Base-by-base conservation (phyloP, 306 rosid species). In the Rubus idaeus region DNA sequence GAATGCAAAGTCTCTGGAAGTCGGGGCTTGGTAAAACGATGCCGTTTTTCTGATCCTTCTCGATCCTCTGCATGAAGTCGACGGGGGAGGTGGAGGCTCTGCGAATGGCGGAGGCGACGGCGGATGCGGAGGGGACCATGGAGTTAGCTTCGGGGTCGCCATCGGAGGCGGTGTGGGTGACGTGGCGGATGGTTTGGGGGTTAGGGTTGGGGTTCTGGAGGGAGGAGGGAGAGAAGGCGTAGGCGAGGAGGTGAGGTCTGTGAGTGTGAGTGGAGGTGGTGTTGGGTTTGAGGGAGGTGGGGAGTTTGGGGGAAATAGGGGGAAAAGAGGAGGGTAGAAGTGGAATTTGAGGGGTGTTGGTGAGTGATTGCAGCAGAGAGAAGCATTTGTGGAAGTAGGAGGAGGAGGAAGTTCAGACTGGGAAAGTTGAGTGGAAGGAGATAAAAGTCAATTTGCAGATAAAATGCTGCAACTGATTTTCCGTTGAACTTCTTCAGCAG, bases 51-150 rank as follows among this genome's bases (percentile, higher is more conserved):
- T 65, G 81, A 23, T 83, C 78, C 26, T 79, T 87, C 57, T 90
- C 93, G 74, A 89, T 40, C 9, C 83, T 82, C 74, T 90, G 97
- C 45, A 85, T 57, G 86, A 95, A 95, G 64, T 95, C 89, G 6
- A 95, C 91, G n/a, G 95, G 87, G 11, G 97, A 90, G 39, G 88
- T 89, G 55, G 98, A 92, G 37, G 93, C 89, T 55, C 87, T 72
- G 78, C 93, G 91, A 78, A 94, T 89, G 57, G 93, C 87, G 41
- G 93, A 65, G 35, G 95, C 87, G 40, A 94, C 80, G 12, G 98
- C 97, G 73, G 88, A 74, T 86, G 96, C 94, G 30, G 97, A 94
- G 49, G 97, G 35, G 7, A 84, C 55, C 63, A 87, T 68, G 68
- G 68, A 77, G 85, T 0, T 50, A 58, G 69, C 17, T 0, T 78